Evolutionary conservation across 2,329 filamentous ascomycete species (phyloP).

Genomic region (Talaromyces sp.): DNA sequence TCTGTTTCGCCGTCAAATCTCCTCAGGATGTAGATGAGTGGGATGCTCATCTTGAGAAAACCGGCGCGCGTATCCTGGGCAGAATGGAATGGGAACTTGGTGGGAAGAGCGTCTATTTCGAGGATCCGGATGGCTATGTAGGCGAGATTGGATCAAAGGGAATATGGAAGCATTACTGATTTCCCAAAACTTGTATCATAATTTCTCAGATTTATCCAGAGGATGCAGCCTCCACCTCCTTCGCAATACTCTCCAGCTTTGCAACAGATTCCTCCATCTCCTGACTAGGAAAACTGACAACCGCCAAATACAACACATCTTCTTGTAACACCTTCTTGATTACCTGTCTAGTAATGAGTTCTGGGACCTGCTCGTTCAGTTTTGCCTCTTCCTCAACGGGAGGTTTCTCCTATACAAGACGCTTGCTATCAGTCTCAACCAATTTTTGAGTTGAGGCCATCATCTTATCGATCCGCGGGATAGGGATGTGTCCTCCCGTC

Average conservation of each 20-base stretch:
- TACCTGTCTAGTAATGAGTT: not conserved
- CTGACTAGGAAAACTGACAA: constrained; percentile 50
- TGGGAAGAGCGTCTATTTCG: constrained; percentile 32
- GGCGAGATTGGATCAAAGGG: constrained; percentile 31
- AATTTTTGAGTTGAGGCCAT: not conserved
- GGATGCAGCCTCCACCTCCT: not conserved
- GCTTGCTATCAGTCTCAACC: not conserved
- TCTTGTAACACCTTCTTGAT: constrained; percentile 21
- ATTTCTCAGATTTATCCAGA: not conserved
- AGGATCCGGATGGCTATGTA: constrained; percentile 31
- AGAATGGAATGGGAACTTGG: constrained; percentile 29
- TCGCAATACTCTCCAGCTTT: not conserved
- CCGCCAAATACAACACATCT: constrained; percentile 52
- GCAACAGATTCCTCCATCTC: constrained; percentile 31
- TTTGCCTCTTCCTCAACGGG: no score
- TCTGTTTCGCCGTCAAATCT: constrained; percentile 27
- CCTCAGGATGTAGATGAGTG: constrained; percentile 26
- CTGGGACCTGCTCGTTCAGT: not conserved
- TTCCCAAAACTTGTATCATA: not conserved
- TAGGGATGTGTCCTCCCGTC: not conserved
- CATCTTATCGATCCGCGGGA: not conserved
- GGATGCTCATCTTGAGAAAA: constrained; percentile 26
- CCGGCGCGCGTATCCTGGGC: constrained; percentile 24
- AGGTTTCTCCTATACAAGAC: not conserved
- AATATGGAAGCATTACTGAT: constrained; percentile 29